Evolutionary conservation across 202 grass and related monocot species (phyloP).

Genomic region (Musa balbisiana): DNA sequence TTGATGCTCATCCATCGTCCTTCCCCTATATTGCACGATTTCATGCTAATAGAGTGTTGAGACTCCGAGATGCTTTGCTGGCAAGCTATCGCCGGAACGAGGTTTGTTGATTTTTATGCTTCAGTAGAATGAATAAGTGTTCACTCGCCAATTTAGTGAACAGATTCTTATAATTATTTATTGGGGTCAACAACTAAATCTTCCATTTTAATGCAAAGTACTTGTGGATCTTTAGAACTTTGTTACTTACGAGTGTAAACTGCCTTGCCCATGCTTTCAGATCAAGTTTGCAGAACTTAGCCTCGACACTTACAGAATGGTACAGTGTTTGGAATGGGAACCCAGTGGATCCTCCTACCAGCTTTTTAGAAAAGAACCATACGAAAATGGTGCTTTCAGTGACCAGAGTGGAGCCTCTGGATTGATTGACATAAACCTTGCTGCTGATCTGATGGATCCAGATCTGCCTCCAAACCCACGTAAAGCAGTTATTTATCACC

Average conservation of each 20-base stretch:
- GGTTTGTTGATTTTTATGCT: conserved; percentile 33
- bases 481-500: conserved; percentile 85
- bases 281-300: conserved; percentile 95
- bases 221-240: background rate
- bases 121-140: background rate
- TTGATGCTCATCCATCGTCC: conserved; percentile 77
- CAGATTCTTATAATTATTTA: background rate
- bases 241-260: conserved; percentile 5
- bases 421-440: conserved; percentile 86
- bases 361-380: conserved; percentile 55
- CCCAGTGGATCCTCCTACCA: conserved; percentile 69
- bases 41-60: conserved; percentile 72
- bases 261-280: conserved; percentile 34
- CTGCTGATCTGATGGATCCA: conserved; percentile 81
- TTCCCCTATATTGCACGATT: conserved; percentile 60
- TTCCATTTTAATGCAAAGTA: background rate
- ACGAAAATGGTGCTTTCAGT: conserved; percentile 75
- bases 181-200: background rate
- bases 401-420: conserved; percentile 89
- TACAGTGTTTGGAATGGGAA: conserved; percentile 93
- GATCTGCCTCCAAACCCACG: conserved; percentile 84
- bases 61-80: conserved; percentile 78
- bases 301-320: conserved; percentile 87
- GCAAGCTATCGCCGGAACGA: conserved; percentile 80
- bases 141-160: background rate